Conservation (phyloP, 1,284 basidiomycete species). For the Ustilago trichophora region DNA sequence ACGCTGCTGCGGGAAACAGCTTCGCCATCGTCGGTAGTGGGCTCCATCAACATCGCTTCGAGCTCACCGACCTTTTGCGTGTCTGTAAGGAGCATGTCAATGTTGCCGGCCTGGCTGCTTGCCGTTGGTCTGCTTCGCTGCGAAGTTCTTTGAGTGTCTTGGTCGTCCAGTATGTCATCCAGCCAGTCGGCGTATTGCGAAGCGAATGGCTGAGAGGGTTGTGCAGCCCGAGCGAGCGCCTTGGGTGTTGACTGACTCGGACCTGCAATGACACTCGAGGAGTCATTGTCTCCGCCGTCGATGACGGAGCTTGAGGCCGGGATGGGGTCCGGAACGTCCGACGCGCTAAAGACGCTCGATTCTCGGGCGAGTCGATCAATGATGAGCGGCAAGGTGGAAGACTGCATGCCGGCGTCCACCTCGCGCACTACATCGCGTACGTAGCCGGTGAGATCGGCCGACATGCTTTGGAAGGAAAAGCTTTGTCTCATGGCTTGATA, state of each 20-base stretch:
- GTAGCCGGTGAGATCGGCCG: slow-evolving; percentile 44
- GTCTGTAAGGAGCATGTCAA: slow-evolving; percentile 11
- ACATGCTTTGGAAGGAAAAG: slow-evolving; percentile 35
- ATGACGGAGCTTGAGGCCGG: slow-evolving; percentile 18
- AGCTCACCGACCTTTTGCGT: slow-evolving; percentile 35
- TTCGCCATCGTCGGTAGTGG: slow-evolving; percentile 1
- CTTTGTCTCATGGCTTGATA: slow-evolving; percentile 18
- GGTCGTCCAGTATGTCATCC: slow-evolving; percentile 34
- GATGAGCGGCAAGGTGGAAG: slow-evolving; percentile 37
- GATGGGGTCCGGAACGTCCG: slow-evolving; percentile 17
- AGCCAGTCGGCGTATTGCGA: slow-evolving; percentile 38
- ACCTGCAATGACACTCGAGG: slow-evolving; percentile 8
- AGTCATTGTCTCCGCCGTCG: slow-evolving; percentile 9
- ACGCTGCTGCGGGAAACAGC: slow-evolving; percentile 4
- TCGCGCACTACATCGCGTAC: slow-evolving; percentile 45
- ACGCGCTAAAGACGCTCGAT: slow-evolving; percentile 25
- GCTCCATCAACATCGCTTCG: slow-evolving; percentile 17
- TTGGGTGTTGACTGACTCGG: slow-evolving; percentile 42
- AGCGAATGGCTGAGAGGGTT: slow-evolving; percentile 32
- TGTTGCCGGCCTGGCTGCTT: not conserved
- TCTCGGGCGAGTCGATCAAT: slow-evolving; percentile 39
- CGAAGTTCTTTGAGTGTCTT: slow-evolving; percentile 4
- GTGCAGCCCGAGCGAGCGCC: not conserved
- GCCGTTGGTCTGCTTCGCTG: not conserved
- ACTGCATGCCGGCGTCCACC: slow-evolving; percentile 44